These are phyloP conservation scores for Acacia acuminata DNA, from an alignment of 306 rosid species.

Conservation along the genomic window DNA sequence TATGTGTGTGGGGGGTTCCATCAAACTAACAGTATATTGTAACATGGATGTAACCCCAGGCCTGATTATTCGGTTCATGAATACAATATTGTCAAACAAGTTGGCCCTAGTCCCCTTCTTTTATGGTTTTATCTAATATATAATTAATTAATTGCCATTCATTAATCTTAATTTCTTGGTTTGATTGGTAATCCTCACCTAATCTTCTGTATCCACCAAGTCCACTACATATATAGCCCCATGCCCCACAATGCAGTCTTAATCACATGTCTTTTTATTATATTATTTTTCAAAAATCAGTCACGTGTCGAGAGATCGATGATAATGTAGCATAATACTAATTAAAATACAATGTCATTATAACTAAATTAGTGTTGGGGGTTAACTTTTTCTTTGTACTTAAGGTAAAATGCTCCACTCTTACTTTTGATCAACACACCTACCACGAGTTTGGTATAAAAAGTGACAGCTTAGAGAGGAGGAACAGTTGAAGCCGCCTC, in stretches of 20 bases:
- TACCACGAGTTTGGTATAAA: constrained; percentile 10
- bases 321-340: neutral
- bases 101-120: constrained; percentile 26
- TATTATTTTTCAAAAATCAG: neutral
- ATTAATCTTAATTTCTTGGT: neutral
- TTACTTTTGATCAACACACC: constrained; percentile 19
- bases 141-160: constrained; percentile 4
- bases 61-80: constrained; percentile 23
- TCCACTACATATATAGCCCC: constrained; percentile 8
- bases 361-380: neutral
- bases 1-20: neutral
- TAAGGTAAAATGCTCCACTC: constrained; percentile 16
- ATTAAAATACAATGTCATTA: neutral
- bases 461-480: constrained; percentile 16
- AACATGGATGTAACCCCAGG: constrained; percentile 32
- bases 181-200: constrained; percentile 38
- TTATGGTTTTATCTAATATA: neutral
- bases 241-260: constrained; percentile 12
- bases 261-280: constrained; percentile 1
- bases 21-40: constrained; percentile 25
- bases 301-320: neutral
- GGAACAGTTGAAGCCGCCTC: neutral
- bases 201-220: constrained; percentile 28
- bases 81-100: constrained; percentile 39
- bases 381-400: neutral